A percentile compares a stretch with the other conserved stretches of the same genome.
Conservation (phyloP, 495 filamentous ascomycete genomes). For the Paragyromitra xinjiangensis region DNA sequence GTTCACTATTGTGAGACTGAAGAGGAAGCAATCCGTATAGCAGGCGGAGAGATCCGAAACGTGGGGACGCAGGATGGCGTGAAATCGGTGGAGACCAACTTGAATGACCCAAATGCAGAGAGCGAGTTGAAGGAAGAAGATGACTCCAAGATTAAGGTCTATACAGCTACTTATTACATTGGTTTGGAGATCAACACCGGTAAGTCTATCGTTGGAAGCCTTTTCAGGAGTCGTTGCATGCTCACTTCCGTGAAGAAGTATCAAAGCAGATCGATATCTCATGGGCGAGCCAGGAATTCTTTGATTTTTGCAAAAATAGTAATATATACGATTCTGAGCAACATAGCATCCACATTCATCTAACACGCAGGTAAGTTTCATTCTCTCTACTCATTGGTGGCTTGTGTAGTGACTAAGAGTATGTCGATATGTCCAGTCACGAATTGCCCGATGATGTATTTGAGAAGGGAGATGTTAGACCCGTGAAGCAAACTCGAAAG, state of each 20-base stretch:
- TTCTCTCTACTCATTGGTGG: conserved; percentile 45
- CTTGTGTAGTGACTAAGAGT: conserved; percentile 34
- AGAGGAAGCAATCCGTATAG: conserved; percentile 72
- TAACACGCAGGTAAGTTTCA: conserved; percentile 58
- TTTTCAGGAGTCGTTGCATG: not conserved
- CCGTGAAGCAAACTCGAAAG: conserved; percentile 68
- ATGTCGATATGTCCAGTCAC: conserved; percentile 64
- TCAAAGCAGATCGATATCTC: conserved; percentile 65
- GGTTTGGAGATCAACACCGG: conserved; percentile 76
- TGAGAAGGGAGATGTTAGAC: conserved; percentile 77
- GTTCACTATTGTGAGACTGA: conserved; percentile 76
- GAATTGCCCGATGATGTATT: conserved; percentile 92
- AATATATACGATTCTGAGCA: conserved; percentile 56
- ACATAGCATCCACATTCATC: conserved; percentile 55
- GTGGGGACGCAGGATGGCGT: conserved; percentile 59
- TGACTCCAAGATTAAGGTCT: conserved; percentile 64
- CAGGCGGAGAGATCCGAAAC: conserved; percentile 64
- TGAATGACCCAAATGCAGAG: conserved; percentile 61
- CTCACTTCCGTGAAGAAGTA: conserved; percentile 61
- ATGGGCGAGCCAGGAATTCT: conserved; percentile 59
- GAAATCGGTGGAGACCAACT: conserved; percentile 64
- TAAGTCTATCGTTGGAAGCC: conserved; percentile 57
- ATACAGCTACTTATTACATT: conserved; percentile 88
- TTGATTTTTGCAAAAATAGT: conserved; percentile 59
- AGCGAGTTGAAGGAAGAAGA: conserved; percentile 60